Evolutionary conservation across 2,329 filamentous ascomycete species (phyloP), one percentile per base, ranked within the genome.

Genomic region (Conoideocrella luteorostrata): DNA sequence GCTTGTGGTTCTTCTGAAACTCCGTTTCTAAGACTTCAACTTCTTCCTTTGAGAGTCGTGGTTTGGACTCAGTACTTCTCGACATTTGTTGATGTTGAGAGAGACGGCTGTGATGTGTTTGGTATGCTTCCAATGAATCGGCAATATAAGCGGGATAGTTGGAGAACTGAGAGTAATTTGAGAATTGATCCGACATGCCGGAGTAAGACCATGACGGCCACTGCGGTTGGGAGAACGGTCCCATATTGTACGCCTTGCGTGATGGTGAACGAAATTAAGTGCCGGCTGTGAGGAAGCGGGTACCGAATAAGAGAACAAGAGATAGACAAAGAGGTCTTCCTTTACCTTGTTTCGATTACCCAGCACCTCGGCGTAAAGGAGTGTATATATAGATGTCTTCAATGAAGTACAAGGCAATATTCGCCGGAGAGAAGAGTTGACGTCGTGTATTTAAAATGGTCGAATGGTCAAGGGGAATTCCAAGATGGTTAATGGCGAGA

Each of bases 1-100:
- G 79, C 61, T 83, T 83, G 50, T 76, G 74, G 57, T 82, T 82
- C 58, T 78, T 77, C 48, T 75, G 69, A 51, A 82, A 83, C 56
- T 81, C 77, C 26, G 70, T 67, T 54, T 83, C 79, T 23, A 82
- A 64, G 38, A 76, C 58, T 49, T 78, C 75, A 7, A 79, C 76
- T 56, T 79, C 75, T 40, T 78, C 74, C 56, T 78, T 79, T 44
- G 74, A 74, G 23, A 80, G 63, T 24, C 74, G 65, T 18, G 74
- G 71, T 54, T 76, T 77, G 11, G 73, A 69, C 50, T 75, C 68
- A 43, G 65, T 68, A 18, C 63, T 62, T 51, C 67, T 61, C 40
- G 63, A 61, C 56, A 66, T 60, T 35, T 65, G 61, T 17, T 66
- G 62, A 40, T 62, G 60, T 45, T 64, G 61, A 24, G 64, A 54